Conservation (phyloP, 1,139 yeast species). For the Spathaspora sp. region DNA sequence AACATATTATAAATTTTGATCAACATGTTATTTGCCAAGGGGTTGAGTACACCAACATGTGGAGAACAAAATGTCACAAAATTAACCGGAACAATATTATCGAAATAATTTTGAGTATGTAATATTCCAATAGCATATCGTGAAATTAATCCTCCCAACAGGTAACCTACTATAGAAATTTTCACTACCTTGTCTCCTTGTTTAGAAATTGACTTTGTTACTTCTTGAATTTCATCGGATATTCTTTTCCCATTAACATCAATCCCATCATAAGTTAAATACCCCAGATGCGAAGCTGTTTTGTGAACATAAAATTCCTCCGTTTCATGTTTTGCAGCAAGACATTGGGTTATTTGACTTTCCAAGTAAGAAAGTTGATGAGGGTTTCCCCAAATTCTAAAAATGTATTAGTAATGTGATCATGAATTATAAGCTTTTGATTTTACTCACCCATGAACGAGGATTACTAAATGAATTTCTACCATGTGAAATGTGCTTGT, state of each 20-base stretch:
- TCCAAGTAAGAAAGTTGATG: slow-evolving; percentile 63
- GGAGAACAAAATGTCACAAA: slow-evolving; percentile 80
- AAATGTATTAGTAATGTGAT: slow-evolving; percentile 11
- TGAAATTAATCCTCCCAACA: slow-evolving; percentile 78
- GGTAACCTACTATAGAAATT: slow-evolving; percentile 75
- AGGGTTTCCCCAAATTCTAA: slow-evolving; percentile 74
- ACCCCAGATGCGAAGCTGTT: slow-evolving; percentile 63
- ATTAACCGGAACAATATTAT: slow-evolving; percentile 48
- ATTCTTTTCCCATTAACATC: slow-evolving; percentile 82
- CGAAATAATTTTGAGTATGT: slow-evolving; percentile 53
- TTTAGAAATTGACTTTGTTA: slow-evolving; percentile 34
- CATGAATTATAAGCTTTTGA: not conserved
- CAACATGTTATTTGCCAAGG: slow-evolving; percentile 23
- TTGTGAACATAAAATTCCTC: slow-evolving; percentile 51
- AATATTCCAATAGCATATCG: slow-evolving; percentile 77
- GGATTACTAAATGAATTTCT: slow-evolving; percentile 58
- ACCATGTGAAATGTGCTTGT: not conserved
- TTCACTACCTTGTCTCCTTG: slow-evolving; percentile 38
- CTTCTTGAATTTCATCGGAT: slow-evolving; percentile 59
- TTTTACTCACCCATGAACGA: slow-evolving; percentile 67
- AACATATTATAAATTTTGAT: slow-evolving; percentile 54
- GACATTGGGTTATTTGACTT: slow-evolving; percentile 31
- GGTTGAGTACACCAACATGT: slow-evolving; percentile 74
- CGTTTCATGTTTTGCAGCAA: slow-evolving; percentile 12
- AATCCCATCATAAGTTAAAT: slow-evolving; percentile 80